A percentile compares a stretch with the other conserved stretches of the same genome.
These are phyloP conservation scores for Kluyveromyces sp. DNA, from an alignment of 1,139 yeast species.

Conservation along the genomic window DNA sequence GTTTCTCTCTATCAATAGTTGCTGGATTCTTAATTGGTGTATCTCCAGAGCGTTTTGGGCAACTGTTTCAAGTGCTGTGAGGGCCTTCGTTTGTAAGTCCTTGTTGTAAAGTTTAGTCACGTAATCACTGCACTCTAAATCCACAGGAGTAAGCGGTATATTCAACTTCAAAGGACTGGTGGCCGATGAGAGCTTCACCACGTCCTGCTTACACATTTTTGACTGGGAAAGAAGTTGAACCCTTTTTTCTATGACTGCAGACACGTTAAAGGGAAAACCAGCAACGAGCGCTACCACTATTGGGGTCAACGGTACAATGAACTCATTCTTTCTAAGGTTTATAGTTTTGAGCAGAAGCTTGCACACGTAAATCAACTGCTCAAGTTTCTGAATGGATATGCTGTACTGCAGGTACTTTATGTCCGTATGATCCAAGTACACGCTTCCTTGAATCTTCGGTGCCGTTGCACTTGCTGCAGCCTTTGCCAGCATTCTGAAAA, in stretches of 20 bases:
- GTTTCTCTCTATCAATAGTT: slow-evolving; percentile 37
- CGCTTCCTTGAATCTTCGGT: slow-evolving; percentile 16
- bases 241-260: slow-evolving; percentile 24
- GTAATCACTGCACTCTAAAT: slow-evolving; percentile 11
- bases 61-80: slow-evolving; percentile 18
- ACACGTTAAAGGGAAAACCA: slow-evolving; percentile 27
- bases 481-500: slow-evolving; percentile 21
- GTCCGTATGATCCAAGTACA: slow-evolving; percentile 23
- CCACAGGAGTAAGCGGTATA: slow-evolving; percentile 15
- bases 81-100: slow-evolving; percentile 23
- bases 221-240: slow-evolving; percentile 22
- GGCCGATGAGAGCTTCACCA: slow-evolving; percentile 15
- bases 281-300: slow-evolving; percentile 26
- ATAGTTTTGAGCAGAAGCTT: slow-evolving; percentile 20
- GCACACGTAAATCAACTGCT: slow-evolving; percentile 21
- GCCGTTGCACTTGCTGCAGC: slow-evolving; percentile 27
- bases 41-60: slow-evolving; percentile 39
- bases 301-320: slow-evolving; percentile 26
- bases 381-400: slow-evolving; percentile 21
- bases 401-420: slow-evolving; percentile 27
- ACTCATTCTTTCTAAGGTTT: slow-evolving; percentile 14
- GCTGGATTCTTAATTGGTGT: slow-evolving; percentile 42
- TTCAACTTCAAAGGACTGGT: slow-evolving; percentile 14
- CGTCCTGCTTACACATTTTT: slow-evolving; percentile 20
- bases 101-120: slow-evolving; percentile 22